These are phyloP conservation scores for Bromus sterilis DNA, from an alignment of 176 grass and related monocot genomes.

Conservation along the genomic window DNA sequence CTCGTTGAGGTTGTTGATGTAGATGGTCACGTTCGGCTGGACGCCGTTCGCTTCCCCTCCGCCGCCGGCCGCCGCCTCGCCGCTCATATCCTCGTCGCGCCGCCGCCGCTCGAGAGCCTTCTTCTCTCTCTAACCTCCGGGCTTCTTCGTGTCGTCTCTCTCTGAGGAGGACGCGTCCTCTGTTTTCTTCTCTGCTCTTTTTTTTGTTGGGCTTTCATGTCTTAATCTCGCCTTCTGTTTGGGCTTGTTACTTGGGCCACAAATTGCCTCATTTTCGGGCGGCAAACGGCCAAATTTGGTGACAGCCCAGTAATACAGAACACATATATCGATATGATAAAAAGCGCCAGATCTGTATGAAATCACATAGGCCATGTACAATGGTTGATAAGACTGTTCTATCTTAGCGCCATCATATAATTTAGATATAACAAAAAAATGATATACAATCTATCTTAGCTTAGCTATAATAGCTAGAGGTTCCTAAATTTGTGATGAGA, in stretches of 20 bases:
- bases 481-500: too few species aligned
- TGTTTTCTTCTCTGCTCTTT: not conserved
- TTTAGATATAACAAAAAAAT: too few species aligned
- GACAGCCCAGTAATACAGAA: too few species aligned
- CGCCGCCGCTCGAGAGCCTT: slow-evolving; percentile 17
- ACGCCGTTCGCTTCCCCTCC: slow-evolving; percentile 38
- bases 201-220: slow-evolving; percentile 5
- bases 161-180: not conserved
- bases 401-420: too few species aligned
- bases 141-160: not conserved
- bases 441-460: too few species aligned
- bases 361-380: too few species aligned
- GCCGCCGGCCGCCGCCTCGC: slow-evolving; percentile 24
- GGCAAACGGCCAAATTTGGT: not conserved
- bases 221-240: not conserved
- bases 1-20: slow-evolving; percentile 99
- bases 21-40: slow-evolving; percentile 74
- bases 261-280: too few species aligned
- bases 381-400: too few species aligned
- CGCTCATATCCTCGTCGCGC: slow-evolving; percentile 50
- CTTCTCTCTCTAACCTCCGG: not conserved
- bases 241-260: not conserved
- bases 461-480: too few species aligned
- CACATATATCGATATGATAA: too few species aligned
- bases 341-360: too few species aligned